Conservation (phyloP, 352 stramenopile species). For the Phytophthora niederhauseri region DNA sequence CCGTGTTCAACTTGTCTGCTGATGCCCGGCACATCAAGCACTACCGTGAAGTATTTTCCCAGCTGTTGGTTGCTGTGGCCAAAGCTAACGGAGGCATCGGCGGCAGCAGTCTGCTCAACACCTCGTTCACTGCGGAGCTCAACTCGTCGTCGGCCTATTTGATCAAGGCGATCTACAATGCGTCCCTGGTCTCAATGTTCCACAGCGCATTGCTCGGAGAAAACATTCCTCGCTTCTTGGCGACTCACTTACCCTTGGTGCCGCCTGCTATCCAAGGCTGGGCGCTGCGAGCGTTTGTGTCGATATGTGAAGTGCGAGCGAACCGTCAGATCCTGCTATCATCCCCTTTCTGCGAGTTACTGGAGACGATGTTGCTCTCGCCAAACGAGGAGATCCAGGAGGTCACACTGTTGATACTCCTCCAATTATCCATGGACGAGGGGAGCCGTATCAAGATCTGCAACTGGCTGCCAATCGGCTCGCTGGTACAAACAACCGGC, state of each 20-base stretch:
- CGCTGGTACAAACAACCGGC: slow-evolving; percentile 41
- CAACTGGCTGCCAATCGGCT: slow-evolving; percentile 62
- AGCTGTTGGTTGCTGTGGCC: slow-evolving; percentile 49
- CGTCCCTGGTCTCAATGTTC: slow-evolving; percentile 58
- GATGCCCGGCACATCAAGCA: slow-evolving; percentile 65
- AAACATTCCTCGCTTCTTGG: slow-evolving; percentile 67
- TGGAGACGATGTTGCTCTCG: slow-evolving; percentile 49
- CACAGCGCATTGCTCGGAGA: slow-evolving; percentile 64
- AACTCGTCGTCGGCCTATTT: slow-evolving; percentile 45
- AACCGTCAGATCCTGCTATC: slow-evolving; percentile 62
- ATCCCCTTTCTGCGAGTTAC: slow-evolving; percentile 53
- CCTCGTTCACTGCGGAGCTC: slow-evolving; percentile 8
- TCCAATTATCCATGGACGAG: slow-evolving; percentile 69
- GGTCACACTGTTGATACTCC: slow-evolving; percentile 53
- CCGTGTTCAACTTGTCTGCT: slow-evolving; percentile 74
- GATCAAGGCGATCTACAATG: slow-evolving; percentile 79
- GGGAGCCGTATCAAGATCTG: slow-evolving; percentile 71
- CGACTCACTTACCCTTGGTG: slow-evolving; percentile 50
- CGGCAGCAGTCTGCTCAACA: slow-evolving; percentile 21
- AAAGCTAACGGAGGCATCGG: slow-evolving; percentile 25
- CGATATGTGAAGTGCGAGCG: slow-evolving; percentile 52
- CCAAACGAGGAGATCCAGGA: slow-evolving; percentile 57
- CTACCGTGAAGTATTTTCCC: slow-evolving; percentile 65
- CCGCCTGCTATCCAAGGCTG: slow-evolving; percentile 45
- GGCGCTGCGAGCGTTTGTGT: slow-evolving; percentile 55